These are phyloP conservation scores for Chaetomium strumarium DNA, from an alignment of 2,329 filamentous ascomycete species.

Conservation along the genomic window DNA sequence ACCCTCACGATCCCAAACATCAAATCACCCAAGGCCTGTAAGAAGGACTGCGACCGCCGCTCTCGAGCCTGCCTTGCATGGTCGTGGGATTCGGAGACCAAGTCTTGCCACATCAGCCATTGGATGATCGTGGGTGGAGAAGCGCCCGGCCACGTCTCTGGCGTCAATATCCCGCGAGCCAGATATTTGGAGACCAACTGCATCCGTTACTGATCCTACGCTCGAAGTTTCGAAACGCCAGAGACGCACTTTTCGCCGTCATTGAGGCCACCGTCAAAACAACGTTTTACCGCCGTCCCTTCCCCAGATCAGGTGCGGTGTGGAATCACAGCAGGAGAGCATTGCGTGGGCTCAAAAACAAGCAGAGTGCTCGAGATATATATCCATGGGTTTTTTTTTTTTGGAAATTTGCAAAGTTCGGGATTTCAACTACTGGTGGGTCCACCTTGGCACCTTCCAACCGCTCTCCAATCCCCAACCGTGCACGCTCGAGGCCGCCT, in stretches of 20 bases:
- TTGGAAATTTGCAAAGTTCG: no score
- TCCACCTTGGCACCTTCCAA: no score
- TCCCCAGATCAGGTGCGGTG: no score
- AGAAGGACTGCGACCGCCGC: constrained; percentile 13
- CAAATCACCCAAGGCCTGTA: constrained; percentile 18
- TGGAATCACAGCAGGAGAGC: no score
- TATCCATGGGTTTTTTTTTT: no score
- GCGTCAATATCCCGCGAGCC: constrained; percentile 14
- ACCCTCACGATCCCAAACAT: constrained; percentile 26
- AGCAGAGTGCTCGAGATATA: no score
- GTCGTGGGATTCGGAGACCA: constrained; percentile 20
- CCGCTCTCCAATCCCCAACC: no score
- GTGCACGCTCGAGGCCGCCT: no score
- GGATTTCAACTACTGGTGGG: no score
- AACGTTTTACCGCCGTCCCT: no score
- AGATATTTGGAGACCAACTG: constrained; percentile 14
- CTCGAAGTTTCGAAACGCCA: background rate
- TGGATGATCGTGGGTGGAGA: constrained; percentile 24
- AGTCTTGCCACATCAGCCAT: constrained; percentile 21
- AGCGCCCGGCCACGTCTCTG: constrained; percentile 16
- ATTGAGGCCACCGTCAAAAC: no score
- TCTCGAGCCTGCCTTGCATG: constrained; percentile 21
- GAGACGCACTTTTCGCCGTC: background rate
- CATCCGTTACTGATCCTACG: background rate
- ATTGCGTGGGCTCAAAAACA: no score